These are phyloP conservation scores for Pyronema omphalodes DNA, from an alignment of 495 filamentous ascomycete genomes.

Conservation along the genomic window DNA sequence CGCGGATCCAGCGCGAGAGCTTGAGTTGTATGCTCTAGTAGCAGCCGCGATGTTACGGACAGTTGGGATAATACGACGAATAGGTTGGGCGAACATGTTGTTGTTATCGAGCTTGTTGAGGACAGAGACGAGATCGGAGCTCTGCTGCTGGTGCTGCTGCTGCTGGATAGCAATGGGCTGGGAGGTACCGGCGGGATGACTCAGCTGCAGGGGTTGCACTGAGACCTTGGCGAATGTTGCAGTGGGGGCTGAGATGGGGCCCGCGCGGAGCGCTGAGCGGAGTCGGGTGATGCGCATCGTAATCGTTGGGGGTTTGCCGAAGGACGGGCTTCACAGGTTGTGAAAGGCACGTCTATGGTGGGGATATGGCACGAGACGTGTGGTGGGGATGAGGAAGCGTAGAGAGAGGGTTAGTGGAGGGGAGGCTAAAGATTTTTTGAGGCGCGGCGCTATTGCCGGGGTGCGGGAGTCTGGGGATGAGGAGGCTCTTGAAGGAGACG, in stretches of 20 bases:
- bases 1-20: too few species aligned
- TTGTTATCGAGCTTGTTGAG: not conserved
- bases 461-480: not conserved
- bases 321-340: not conserved
- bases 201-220: constrained; percentile 9
- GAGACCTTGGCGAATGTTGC: too few species aligned
- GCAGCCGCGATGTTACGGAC: too few species aligned
- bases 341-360: not conserved
- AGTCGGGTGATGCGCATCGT: not conserved
- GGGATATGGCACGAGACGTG: not conserved
- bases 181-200: constrained; percentile 12
- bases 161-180: not conserved
- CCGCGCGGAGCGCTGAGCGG: not conserved
- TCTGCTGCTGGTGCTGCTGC: not conserved
- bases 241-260: not conserved
- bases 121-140: not conserved
- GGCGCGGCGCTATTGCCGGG: not conserved
- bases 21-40: too few species aligned
- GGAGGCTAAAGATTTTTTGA: not conserved
- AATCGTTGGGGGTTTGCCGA: not conserved
- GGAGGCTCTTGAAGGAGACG: not conserved
- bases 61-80: too few species aligned
- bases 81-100: not conserved
- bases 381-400: not conserved
- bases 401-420: not conserved